Evolutionary conservation across 2,329 filamentous ascomycete genomes (phyloP).

Genomic region (Fusarium decemcellulare): DNA sequence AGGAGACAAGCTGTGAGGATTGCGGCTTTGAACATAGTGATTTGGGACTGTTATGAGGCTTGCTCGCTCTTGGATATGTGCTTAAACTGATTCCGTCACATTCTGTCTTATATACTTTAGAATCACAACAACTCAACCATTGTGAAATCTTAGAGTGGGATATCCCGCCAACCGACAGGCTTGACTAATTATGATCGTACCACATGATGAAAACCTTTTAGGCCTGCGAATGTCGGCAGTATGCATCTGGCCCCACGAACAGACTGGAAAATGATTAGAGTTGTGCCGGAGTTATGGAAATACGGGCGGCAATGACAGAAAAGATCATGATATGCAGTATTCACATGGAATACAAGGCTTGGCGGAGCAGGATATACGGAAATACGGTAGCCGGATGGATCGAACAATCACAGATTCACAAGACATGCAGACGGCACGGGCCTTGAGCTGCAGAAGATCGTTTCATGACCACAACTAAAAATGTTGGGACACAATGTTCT

Average conservation of each 20-base stretch:
- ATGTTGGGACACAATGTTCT: neutral
- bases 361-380: conserved; percentile 4
- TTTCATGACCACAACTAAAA: neutral
- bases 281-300: neutral
- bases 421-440: conserved; percentile 5
- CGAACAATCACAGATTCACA: too few species aligned
- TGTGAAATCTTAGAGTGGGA: neutral
- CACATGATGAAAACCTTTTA: neutral
- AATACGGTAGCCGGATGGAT: neutral
- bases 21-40: neutral
- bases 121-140: neutral
- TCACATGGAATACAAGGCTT: neutral
- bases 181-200: neutral
- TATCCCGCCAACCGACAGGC: neutral
- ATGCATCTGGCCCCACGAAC: neutral
- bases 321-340: neutral
- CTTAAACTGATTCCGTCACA: neutral
- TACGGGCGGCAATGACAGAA: neutral
- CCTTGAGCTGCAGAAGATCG: neutral
- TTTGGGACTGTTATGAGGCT: neutral
- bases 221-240: neutral
- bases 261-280: neutral
- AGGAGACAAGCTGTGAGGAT: neutral
- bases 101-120: neutral
- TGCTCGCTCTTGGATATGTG: neutral